Base-by-base conservation (phyloP, 2,329 filamentous ascomycete genomes). In the Beauveria brongniartii region DNA sequence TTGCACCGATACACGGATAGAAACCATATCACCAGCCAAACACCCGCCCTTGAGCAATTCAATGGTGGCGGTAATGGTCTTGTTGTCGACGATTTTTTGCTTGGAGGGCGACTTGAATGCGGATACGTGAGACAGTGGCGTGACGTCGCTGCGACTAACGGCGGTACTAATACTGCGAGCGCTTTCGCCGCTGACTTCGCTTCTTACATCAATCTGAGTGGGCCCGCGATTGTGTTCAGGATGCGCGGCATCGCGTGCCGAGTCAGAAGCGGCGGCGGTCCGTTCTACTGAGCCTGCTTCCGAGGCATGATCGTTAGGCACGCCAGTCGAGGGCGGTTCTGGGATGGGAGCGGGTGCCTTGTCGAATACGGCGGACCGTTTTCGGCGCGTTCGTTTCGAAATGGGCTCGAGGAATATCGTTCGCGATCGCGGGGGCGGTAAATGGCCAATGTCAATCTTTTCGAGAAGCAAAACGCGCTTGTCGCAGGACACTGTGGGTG, bases 381-480 rank as follows among this genome's bases (percentile, higher is more conserved):
- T 90, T 65, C 82, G 83, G 68, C 82, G 87, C 46, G 82, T 78
- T 62, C 85, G 82, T 69, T 83, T 87, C n/a, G 87, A 88, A 65
- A 96, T 86, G 0, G 92, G 91, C 71, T 97, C 92, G 40, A 97
- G 79, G 3, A 91, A 93, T 64, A 97, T 92, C 5, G 89, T 88
- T 61, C 90, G 85, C 28, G 92, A 86, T 67, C 89, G 90, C 2
- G 92, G 92, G 2, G 86, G 80, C 12, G 82, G 77, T 37, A 97
- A 79, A 1, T 85, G 77, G 6, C 90, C 91, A 65, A 97, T 87
- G 70, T 99, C 94, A 55, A 97, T 87, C 62, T 84, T 86, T 72
- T 97, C 91, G 40, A 90, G 78, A 8, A 97, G 78, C 63, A 87
- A 85, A 24, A 99, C 81, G 69, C 92, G 92, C 63, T 86, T 83